phyloP scores from a whole-genome alignment of 768 basidiomycete genomes.

The Rubroboletus satanas region DNA sequence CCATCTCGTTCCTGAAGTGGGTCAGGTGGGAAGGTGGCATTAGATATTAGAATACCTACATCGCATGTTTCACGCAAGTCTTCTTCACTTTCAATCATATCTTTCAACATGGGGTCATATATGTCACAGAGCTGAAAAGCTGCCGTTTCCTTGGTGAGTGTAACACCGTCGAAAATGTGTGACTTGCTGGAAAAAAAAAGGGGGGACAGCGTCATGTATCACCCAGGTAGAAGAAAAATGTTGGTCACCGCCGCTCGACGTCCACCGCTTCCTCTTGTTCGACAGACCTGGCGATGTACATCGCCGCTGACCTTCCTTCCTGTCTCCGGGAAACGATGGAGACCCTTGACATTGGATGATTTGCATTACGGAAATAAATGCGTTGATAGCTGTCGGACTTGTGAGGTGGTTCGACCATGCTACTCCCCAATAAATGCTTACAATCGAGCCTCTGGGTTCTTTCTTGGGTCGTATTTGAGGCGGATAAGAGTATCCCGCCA shows the following conservation, averaged over 20 bases:
- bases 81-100: slow-evolving; percentile 72
- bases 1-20: slow-evolving; percentile 70
- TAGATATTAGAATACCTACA: slow-evolving; percentile 44
- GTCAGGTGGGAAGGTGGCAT: not conserved
- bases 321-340: slow-evolving; percentile 67
- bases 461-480: slow-evolving; percentile 87
- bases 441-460: slow-evolving; percentile 70
- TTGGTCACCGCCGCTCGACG: slow-evolving; percentile 30
- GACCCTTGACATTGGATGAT: slow-evolving; percentile 73
- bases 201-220: not conserved
- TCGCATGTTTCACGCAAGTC: slow-evolving; percentile 69
- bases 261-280: slow-evolving; percentile 34
- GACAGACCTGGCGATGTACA: slow-evolving; percentile 28
- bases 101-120: slow-evolving; percentile 74
- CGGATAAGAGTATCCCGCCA: slow-evolving; percentile 87
- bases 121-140: slow-evolving; percentile 96
- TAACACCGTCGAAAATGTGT: slow-evolving; percentile 87
- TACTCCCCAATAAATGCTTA: slow-evolving; percentile 37
- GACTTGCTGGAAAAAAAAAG: slow-evolving; percentile 45
- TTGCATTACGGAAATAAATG: slow-evolving; percentile 84
- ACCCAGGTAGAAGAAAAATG: not conserved
- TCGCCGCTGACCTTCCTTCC: slow-evolving; percentile 37
- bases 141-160: slow-evolving; percentile 77
- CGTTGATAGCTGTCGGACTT: slow-evolving; percentile 77
- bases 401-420: not conserved